Evolutionary conservation across 2,329 filamentous ascomycete species (phyloP).

Genomic region (Helotiales sp.): DNA sequence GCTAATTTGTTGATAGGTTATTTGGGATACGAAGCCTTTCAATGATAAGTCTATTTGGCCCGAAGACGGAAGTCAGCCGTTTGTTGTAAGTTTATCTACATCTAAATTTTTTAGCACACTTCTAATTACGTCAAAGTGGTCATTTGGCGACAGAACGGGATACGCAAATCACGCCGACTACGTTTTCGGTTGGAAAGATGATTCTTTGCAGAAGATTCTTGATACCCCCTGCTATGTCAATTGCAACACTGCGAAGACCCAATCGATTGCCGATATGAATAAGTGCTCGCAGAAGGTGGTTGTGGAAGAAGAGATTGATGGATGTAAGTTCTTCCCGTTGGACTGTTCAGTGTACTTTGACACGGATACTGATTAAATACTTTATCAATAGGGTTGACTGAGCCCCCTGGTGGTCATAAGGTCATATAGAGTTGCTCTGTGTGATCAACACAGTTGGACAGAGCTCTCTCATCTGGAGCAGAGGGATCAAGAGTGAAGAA

Average conservation of each 20-base stretch:
- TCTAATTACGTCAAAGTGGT: constrained; percentile 44
- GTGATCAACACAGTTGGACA: too few relatives aligned
- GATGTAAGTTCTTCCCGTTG: constrained; percentile 47
- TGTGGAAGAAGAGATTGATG: constrained; percentile 55
- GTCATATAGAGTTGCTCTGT: background rate
- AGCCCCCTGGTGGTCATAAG: constrained; percentile 30
- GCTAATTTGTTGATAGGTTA: too few relatives aligned
- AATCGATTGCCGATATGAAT: constrained; percentile 52
- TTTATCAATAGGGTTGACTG: constrained; percentile 16
- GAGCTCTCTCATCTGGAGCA: too few relatives aligned
- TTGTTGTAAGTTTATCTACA: constrained; percentile 35
- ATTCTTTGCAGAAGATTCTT: constrained; percentile 55
- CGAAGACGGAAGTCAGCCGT: constrained; percentile 50
- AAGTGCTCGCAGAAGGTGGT: constrained; percentile 53
- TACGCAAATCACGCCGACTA: constrained; percentile 58
- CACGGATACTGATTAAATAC: too few relatives aligned
- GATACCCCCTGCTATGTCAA: constrained; percentile 54
- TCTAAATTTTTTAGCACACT: background rate
- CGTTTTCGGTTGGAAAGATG: constrained; percentile 56
- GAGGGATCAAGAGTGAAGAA: too few relatives aligned
- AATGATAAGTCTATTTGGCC: constrained; percentile 51
- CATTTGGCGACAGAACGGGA: constrained; percentile 50
- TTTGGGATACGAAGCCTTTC: constrained; percentile 53
- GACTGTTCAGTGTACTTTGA: too few relatives aligned
- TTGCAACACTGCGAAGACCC: constrained; percentile 51